phyloP scores from a whole-genome alignment of 495 filamentous ascomycete species.

The Rostrohypoxylon terebratum region DNA sequence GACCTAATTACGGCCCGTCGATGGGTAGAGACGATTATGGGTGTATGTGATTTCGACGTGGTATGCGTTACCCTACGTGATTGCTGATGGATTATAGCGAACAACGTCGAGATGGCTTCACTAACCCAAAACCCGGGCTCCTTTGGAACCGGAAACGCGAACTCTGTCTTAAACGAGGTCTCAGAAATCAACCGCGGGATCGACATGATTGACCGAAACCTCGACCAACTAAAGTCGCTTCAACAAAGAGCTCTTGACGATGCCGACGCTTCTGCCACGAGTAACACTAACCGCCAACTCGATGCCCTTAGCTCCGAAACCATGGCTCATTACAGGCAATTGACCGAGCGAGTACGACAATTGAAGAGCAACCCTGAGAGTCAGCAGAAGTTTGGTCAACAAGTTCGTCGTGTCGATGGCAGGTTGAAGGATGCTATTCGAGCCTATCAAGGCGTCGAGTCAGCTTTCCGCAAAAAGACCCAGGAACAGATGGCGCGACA shows the following conservation, averaged over 20 bases:
- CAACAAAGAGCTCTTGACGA: slow-evolving; percentile 71
- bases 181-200: slow-evolving; percentile 80
- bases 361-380: slow-evolving; percentile 84
- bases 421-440: slow-evolving; percentile 81
- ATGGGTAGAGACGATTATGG: slow-evolving; percentile 62
- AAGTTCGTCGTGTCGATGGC: slow-evolving; percentile 83
- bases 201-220: slow-evolving; percentile 74
- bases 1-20: slow-evolving; percentile 54
- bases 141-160: slow-evolving; percentile 66
- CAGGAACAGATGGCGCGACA: slow-evolving; percentile 86
- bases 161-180: slow-evolving; percentile 85
- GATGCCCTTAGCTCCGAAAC: slow-evolving; percentile 73
- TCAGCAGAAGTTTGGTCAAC: slow-evolving; percentile 75
- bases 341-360: slow-evolving; percentile 78
- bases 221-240: slow-evolving; percentile 67
- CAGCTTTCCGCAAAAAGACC: slow-evolving; percentile 79
- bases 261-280: slow-evolving; percentile 63
- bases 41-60: slow-evolving; percentile 55
- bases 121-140: slow-evolving; percentile 61
- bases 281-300: slow-evolving; percentile 66
- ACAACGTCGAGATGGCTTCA: slow-evolving; percentile 73
- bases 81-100: slow-evolving; percentile 47
- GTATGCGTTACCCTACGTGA: background rate
- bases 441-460: slow-evolving; percentile 81
- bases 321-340: slow-evolving; percentile 80